phyloP scores from a whole-genome alignment of 306 rosid genomes.

The Delonix regia region DNA sequence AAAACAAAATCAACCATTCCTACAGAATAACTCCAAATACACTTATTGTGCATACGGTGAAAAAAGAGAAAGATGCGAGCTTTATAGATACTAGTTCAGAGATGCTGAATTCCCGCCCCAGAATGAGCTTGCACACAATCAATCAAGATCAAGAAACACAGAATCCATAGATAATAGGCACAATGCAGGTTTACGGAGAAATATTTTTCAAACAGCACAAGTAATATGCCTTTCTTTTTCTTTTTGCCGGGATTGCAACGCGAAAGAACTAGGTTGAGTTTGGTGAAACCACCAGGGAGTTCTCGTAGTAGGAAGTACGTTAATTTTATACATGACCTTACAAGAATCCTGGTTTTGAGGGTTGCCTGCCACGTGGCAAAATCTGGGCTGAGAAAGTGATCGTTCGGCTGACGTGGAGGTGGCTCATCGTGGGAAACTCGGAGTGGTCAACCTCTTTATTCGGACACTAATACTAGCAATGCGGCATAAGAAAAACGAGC shows the following conservation, averaged over 20 bases:
- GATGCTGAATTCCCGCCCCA: constrained; percentile 35
- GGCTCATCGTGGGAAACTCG: too few species aligned
- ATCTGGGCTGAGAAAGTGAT: not conserved
- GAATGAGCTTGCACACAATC: not conserved
- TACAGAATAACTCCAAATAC: not conserved
- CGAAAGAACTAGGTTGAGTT: not conserved
- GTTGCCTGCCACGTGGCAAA: constrained; percentile 32
- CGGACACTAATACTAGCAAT: too few species aligned
- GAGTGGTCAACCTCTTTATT: constrained; percentile 29
- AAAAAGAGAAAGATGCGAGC: not conserved
- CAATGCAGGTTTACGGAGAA: not conserved
- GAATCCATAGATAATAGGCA: constrained; percentile 16
- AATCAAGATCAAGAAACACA: constrained; percentile 29
- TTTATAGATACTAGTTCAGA: constrained; percentile 16
- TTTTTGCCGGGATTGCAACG: not conserved
- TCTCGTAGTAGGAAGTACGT: not conserved
- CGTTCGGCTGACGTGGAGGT: not conserved
- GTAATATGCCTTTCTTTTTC: not conserved
- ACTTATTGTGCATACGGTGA: not conserved
- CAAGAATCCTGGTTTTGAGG: constrained; percentile 2
- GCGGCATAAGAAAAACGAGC: too few species aligned
- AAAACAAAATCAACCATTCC: not conserved
- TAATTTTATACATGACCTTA: not conserved
- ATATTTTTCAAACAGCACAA: not conserved
- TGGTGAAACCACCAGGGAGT: not conserved